Conservation (phyloP, 2,329 filamentous ascomycete species). For the Scedosporium boydii region DNA sequence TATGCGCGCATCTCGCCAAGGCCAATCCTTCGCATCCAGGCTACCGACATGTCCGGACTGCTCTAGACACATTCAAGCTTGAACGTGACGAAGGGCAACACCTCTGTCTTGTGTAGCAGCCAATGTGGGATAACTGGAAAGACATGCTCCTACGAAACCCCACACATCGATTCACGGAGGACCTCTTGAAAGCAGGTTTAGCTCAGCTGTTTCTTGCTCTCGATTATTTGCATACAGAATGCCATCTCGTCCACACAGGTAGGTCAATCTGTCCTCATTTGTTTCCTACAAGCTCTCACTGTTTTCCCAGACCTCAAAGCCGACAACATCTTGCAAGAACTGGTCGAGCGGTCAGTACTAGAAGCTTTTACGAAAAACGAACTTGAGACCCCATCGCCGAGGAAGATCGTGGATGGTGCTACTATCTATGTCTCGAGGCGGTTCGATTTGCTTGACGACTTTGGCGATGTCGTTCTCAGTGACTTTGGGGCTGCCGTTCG, state of each 20-base stretch:
- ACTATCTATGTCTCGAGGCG: conserved; percentile 14
- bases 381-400: conserved; percentile 14
- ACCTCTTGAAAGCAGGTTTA: conserved; percentile 26
- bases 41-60: conserved; percentile 17
- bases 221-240: conserved; percentile 30
- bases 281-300: not conserved
- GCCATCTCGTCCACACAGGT: conserved; percentile 34
- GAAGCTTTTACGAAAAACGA: conserved; percentile 12
- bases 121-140: conserved; percentile 29
- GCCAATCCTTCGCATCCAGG: conserved; percentile 18
- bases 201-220: conserved; percentile 24
- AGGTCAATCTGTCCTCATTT: conserved; percentile 6
- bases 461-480: conserved; percentile 17
- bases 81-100: conserved; percentile 19
- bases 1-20: conserved; percentile 11
- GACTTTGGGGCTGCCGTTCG: conserved; percentile 19
- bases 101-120: conserved; percentile 25
- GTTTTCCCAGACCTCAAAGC: conserved; percentile 26
- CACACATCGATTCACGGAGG: conserved; percentile 23
- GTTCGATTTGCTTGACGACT: conserved; percentile 14
- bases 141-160: conserved; percentile 27
- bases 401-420: conserved; percentile 15
- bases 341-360: not conserved
- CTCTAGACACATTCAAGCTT: conserved; percentile 21
- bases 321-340: conserved; percentile 27